Evolutionary conservation across 306 rosid genomes (phyloP), one percentile per base, ranked within the genome.

Genomic region (Hylodesmum podocarpum): DNA sequence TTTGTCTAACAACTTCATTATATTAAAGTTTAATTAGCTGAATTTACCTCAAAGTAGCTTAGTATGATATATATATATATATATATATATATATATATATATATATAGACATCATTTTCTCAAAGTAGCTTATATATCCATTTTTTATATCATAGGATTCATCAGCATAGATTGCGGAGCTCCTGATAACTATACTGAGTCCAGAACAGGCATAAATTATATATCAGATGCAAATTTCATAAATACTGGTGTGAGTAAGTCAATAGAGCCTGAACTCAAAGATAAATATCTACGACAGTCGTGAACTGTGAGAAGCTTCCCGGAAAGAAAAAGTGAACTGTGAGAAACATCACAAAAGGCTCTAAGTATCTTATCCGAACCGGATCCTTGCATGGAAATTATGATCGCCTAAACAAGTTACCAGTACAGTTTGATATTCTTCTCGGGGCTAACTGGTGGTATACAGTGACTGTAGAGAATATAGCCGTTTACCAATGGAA

Each of bases 141-240:
- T 3, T 53, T 4, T 53, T 22, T 3, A 8, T 37, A 4, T 29
- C n/a, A 28, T 71, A 86, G 89, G 68, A 39, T 86, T 84, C 76
- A 79, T 86, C 36, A 86, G 80, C 88, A 49, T 86, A 55, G 88
- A 74, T 27, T 88, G 85, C 40, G 91, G 91, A 27, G 34, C 5
- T 16, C 83, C 78, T 14, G 27, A 27, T 3, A 76, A 4, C 85
- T 83, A 72, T 24, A 37, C 78, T 3, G 86, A 81, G 55, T 0
- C 7, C n/a, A 24, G 4, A 0, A 47, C 74, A 9, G 76, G 64
- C 40, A 46, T 86, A 57, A 16, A 76, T 6, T 88, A 83, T 69
- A 79, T 59, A 16, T 86, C 88, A 18, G 89, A 88, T 39, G 84
- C 67, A 0, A 21, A 79, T 8, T 86, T 75, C 73, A 73, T 84